Conservation (phyloP, 495 filamentous ascomycete species). For the Podospora comata region DNA sequence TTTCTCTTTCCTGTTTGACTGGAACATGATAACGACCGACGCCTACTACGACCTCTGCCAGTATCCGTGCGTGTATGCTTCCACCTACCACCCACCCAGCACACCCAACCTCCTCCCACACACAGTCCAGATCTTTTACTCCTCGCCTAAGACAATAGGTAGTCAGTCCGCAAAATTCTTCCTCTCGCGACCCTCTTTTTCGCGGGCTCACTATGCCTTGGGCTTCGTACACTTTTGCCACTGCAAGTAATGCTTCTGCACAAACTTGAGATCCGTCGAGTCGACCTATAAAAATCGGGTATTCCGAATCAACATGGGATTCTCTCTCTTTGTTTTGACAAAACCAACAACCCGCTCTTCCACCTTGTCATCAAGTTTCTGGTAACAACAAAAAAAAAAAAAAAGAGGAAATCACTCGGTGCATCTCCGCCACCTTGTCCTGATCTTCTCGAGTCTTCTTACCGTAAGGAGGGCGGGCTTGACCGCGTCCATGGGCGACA, state of each 20-base stretch:
- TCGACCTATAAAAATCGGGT: constrained; percentile 26
- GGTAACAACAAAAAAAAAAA: too few relatives aligned
- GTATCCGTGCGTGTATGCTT: background rate
- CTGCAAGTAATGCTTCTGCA: constrained; percentile 33
- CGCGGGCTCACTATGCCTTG: background rate
- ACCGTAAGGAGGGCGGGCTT: constrained; percentile 29
- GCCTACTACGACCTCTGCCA: background rate
- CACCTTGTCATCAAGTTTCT: background rate
- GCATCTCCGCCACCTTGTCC: constrained; percentile 18
- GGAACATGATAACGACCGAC: background rate
- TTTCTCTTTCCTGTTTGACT: background rate
- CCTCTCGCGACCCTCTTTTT: background rate
- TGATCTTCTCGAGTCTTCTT: constrained; percentile 19
- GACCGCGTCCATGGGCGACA: constrained; percentile 24
- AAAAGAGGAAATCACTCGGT: background rate
- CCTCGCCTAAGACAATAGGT: background rate
- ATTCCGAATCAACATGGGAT: constrained; percentile 5
- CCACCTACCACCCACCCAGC: background rate
- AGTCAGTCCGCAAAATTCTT: background rate
- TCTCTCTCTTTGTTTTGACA: background rate
- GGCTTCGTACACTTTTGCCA: constrained; percentile 31
- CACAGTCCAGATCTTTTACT: background rate
- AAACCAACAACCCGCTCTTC: background rate
- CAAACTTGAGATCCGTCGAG: constrained; percentile 36
- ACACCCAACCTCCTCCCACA: background rate